A percentile compares a stretch with the other conserved stretches of the same genome.
These are phyloP conservation scores for Chrysoporthe puriensis DNA, from an alignment of 2,329 filamentous ascomycete genomes.

Conservation along the genomic window DNA sequence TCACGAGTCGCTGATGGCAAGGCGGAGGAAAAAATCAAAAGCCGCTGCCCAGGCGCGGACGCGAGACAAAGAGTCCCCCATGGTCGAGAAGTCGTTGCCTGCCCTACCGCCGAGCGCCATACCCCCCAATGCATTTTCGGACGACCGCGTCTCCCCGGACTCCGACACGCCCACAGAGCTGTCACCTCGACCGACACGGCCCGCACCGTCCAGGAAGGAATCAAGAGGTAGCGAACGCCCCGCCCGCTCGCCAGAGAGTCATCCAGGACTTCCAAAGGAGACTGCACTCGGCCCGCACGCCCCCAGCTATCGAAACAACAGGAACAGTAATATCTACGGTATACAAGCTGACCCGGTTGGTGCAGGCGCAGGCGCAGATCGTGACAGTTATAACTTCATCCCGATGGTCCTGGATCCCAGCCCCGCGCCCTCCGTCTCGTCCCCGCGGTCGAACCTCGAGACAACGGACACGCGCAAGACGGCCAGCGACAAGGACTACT, in stretches of 20 bases:
- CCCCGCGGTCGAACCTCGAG: slow-evolving; percentile 59
- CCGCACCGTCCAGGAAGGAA: slow-evolving; percentile 54
- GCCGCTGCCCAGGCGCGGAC: slow-evolving; percentile 63
- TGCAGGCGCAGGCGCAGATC: slow-evolving; percentile 32
- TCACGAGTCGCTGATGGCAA: slow-evolving; percentile 94
- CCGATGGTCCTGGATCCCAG: slow-evolving; percentile 75
- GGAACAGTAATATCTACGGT: slow-evolving; percentile 69
- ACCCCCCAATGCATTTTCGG: slow-evolving; percentile 64
- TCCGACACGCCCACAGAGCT: slow-evolving; percentile 71
- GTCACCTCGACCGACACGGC: slow-evolving; percentile 61
- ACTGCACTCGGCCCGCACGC: slow-evolving; percentile 73
- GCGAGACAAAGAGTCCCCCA: slow-evolving; percentile 67
- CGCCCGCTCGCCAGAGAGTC: slow-evolving; percentile 58
- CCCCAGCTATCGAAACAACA: slow-evolving; percentile 76
- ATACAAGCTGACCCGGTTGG: slow-evolving; percentile 41
- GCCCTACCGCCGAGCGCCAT: slow-evolving; percentile 81
- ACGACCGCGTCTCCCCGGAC: slow-evolving; percentile 61
- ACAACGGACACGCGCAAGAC: slow-evolving; percentile 50
- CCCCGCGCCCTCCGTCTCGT: slow-evolving; percentile 55
- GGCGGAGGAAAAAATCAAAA: slow-evolving; percentile 84
- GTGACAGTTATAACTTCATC: slow-evolving; percentile 70
- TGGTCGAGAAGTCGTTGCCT: slow-evolving; percentile 89
- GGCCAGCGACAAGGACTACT: slow-evolving; percentile 63
- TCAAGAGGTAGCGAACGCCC: slow-evolving; percentile 57
- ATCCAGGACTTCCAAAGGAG: slow-evolving; percentile 47